Percentiles rank a stretch among this genome's conserved stretches.
phyloP scores from a whole-genome alignment of 495 filamentous ascomycete genomes.

The Podospora tetraspora region DNA sequence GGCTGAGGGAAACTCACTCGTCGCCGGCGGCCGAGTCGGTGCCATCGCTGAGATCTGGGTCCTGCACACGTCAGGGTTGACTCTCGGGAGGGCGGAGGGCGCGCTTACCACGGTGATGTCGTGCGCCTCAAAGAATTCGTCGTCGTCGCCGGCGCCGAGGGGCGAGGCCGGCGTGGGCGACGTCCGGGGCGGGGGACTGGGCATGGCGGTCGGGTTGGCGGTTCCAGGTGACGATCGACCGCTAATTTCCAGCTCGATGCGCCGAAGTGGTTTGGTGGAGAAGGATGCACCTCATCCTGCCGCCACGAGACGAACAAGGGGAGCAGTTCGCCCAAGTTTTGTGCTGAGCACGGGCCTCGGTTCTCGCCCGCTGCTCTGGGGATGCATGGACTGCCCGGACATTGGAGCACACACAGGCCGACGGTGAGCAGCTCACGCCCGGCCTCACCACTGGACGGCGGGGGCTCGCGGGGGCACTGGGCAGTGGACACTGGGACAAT shows the following conservation, averaged over 20 bases:
- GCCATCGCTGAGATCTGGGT: slow-evolving; percentile 21
- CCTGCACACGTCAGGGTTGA: not conserved
- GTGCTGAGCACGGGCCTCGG: not conserved
- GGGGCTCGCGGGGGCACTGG: too few species aligned
- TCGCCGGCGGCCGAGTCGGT: slow-evolving; percentile 35
- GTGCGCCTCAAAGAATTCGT: not conserved
- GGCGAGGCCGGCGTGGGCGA: not conserved
- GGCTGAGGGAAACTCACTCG: slow-evolving; percentile 16
- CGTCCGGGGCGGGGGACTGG: not conserved
- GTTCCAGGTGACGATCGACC: not conserved
- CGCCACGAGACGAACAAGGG: not conserved
- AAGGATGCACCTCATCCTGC: not conserved
- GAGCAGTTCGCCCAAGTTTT: not conserved
- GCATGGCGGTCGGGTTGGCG: not conserved
- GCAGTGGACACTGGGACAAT: not conserved
- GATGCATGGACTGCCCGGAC: not conserved
- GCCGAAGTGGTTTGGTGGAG: not conserved
- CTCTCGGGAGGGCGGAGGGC: not conserved
- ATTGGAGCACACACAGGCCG: not conserved
- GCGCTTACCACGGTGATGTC: slow-evolving; percentile 7
- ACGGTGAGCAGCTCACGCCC: too few species aligned
- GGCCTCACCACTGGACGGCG: too few species aligned
- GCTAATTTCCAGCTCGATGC: not conserved
- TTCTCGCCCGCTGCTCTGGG: not conserved
- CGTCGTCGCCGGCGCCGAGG: not conserved